Evolutionary conservation across 208 protist species (phyloP), one percentile per base, ranked within the genome.

Genomic region (Herpetomonas muscarum): DNA sequence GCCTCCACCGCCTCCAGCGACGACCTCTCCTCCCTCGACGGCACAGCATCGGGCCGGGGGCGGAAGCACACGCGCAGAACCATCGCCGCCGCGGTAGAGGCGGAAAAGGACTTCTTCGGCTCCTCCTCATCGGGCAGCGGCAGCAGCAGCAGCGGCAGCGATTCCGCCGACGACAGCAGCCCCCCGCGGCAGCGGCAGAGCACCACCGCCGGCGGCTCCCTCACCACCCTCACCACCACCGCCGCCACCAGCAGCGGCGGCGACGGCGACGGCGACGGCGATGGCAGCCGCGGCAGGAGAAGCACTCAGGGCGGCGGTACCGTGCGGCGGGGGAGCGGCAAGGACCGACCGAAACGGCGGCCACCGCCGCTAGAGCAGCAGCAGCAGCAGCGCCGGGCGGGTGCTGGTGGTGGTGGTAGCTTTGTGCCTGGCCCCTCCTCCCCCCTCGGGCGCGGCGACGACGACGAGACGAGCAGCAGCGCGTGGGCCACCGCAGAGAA

Each of bases 31-130:
- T 61, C 5, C 31, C 36, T 36, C 22, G 55, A 2, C 10, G 31
- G 1, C n/a, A n/a, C n/a, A n/a, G n/a, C n/a, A n/a, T n/a, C n/a
- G n/a, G n/a, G n/a, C n/a, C 55, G 55, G 3, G 44, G 36, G 3
- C 48, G 46, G 24, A 44, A 55, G 25, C 48, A 63, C 25, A 47
- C 19, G 26, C 31, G 34, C 15, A 55, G 44, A 21, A 26, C 30
- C 28, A 46, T 31, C 55, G 41, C 55, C 24, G 17, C 28, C 32
- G 17, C 7, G 5, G 45, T 22, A 15, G 12, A 26, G 25, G 57
- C 28, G 12, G 21, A 15, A 2, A 19, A 46, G 6, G 56, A 31
- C 10, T 2, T 54, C 3, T 1, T 31, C 24, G 5, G n/a, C n/a
- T n/a, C n/a, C n/a, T n/a, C n/a, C n/a, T 56, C n/a, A 56, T 45